phyloP scores from a whole-genome alignment of 2,329 filamentous ascomycete genomes.

The Paecilomyces fulvus region DNA sequence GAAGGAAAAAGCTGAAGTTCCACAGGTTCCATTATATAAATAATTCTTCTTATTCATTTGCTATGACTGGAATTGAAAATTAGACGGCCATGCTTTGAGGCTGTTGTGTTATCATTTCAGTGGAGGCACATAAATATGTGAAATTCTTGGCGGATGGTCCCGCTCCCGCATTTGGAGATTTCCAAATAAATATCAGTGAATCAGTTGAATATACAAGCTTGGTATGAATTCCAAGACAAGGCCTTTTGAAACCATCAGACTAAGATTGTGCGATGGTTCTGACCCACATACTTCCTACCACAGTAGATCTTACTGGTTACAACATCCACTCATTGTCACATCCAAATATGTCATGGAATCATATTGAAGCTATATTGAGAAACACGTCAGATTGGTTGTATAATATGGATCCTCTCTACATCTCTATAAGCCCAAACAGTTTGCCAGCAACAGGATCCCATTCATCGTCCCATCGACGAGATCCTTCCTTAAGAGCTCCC shows the following conservation, averaged over 20 bases:
- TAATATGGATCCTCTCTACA: not conserved
- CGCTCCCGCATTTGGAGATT: not conserved
- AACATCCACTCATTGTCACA: no score
- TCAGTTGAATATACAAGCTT: not conserved
- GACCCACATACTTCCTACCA: no score
- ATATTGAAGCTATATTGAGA: no score
- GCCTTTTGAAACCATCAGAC: no score
- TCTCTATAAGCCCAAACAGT: slow-evolving; percentile 48
- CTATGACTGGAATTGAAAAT: not conserved
- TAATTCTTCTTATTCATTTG: not conserved
- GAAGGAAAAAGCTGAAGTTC: slow-evolving; percentile 42
- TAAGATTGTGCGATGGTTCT: no score
- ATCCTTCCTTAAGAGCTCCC: slow-evolving; percentile 67
- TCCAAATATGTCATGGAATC: no score
- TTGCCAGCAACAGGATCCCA: slow-evolving; percentile 78
- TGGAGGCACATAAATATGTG: not conserved
- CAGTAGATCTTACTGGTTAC: no score
- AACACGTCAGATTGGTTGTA: not conserved
- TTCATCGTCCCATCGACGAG: slow-evolving; percentile 78
- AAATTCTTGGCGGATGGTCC: not conserved
- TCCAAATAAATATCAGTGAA: not conserved
- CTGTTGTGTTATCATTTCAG: not conserved
- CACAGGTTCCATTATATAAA: slow-evolving; percentile 20
- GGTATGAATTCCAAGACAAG: no score
- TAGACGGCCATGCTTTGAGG: not conserved